Base-by-base conservation (phyloP, 805 yeast species). In the Pichia cephalocereana region DNA sequence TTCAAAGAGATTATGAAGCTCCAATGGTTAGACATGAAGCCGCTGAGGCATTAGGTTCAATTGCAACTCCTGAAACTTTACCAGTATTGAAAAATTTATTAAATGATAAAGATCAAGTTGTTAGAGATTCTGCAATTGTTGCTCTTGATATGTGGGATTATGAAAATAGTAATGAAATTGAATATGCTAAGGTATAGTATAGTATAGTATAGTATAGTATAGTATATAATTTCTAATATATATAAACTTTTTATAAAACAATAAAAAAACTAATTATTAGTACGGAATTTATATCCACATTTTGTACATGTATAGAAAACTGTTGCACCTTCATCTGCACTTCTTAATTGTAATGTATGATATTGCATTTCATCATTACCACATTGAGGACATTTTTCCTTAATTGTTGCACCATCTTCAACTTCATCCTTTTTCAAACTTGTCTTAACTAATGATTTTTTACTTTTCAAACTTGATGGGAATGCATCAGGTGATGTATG, bases 21-120 rank as follows among this genome's bases (percentile, higher is more conserved):
- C 96, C 95, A 54, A 93, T 93, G 99, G 99, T 95, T 34, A 84
- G 99, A 70, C 99, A 93, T 65, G 99, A 93, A 71, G 99, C 98
- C 50, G 99, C 98, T 27, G 99, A 93, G 70, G 99, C 99, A 27
- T 75, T 95, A 59, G 99, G 99, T 28, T 79, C 96, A 30, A 93
- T 93, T 64, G 98, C 96, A 28, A 87, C 97, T 10, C 96, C 87
- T 60, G 97, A 91, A 50, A 96, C 91, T 38, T 74, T 91, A 55
- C 96, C 97, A 15, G 83, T 93, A 36, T 77, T 95, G 61, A 77
- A 85, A 64, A 71, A 80, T 41, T 86, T 86, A 65, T 75, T 90
- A 59, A 72, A 78, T 56, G 99, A 93, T 65, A 73, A 78, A 51
- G 96, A 86, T 58, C 78, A 74, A 49, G 99, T 93, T 38, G 99